Base-by-base conservation (phyloP, 176 grass and related monocot species). In the Avena eriantha region DNA sequence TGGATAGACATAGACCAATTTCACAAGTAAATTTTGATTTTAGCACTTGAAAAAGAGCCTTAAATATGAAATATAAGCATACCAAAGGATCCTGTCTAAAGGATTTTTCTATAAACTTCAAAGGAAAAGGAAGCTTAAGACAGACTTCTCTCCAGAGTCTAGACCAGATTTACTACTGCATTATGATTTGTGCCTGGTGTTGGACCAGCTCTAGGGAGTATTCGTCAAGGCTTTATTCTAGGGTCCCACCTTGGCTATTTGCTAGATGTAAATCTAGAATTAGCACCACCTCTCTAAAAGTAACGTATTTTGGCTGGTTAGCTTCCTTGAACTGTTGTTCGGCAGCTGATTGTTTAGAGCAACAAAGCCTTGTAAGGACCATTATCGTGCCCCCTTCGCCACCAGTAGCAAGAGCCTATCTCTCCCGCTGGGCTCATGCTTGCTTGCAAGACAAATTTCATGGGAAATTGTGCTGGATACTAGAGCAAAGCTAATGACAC, bases 11-110 rank as follows among this genome's bases (percentile, higher is more conserved):
- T 64, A 55, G 14, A 82, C 4, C 14, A 61, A 64, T 79, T 29
- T 55, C 46, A 79, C 11, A 35, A 36, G 21, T 18, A 77, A 56
- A 77, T n/a, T 14, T 15, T 58, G 2, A 8, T 15, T 78, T n/a
- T 57, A 77, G 51, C 35, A 31, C 53, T 75, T 76, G 24, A 54
- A 24, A 7, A 54, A 31, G 16, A 54, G 8, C 24, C 16, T 8
- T 54, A 34, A 76, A 24, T 33, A 29, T 53, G 15, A 76, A 53
- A 76, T 76, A 15, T 76, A 76, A 75, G 53, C 26, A 76, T 34
- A 11, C 24, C 1, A 17, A 51, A 53, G 73, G 14, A 29, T 76
- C 73, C 67, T 21, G 34, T 70, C 16, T 41, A 21, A 43, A 41
- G 68, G 68, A 43, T 70, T 18, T 29, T 76, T 76, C 24, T 76